Evolutionary conservation across 2,329 filamentous ascomycete genomes (phyloP).

Genomic region (Blastomyces parvus): DNA sequence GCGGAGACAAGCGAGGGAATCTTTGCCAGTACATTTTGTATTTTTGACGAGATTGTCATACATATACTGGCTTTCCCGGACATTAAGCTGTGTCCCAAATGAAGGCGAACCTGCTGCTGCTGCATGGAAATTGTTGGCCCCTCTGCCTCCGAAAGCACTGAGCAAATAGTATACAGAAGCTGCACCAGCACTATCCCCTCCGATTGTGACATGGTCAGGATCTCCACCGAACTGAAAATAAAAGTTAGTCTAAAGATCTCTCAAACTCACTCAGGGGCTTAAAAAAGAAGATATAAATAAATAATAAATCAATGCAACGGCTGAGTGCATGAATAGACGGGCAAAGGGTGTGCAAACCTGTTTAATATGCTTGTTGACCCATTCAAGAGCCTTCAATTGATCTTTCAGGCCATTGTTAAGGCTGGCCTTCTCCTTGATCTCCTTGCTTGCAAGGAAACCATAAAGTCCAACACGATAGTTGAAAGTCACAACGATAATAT

Average conservation of each 20-base stretch:
- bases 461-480: constrained; percentile 70
- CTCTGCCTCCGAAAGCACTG: constrained; percentile 42
- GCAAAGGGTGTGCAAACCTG: constrained; percentile 26
- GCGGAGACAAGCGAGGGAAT: constrained; percentile 43
- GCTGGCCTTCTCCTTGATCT: constrained; percentile 42
- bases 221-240: constrained; percentile 55
- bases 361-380: constrained; percentile 57
- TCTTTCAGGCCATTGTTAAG: constrained; percentile 63
- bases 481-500: constrained; percentile 60
- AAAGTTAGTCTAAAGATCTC: not conserved
- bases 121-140: constrained; percentile 44
- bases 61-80: constrained; percentile 42
- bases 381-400: constrained; percentile 58
- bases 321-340: not conserved
- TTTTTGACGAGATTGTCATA: constrained; percentile 44
- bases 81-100: constrained; percentile 41
- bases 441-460: constrained; percentile 57
- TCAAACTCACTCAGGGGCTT: not conserved
- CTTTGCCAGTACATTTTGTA: constrained; percentile 36
- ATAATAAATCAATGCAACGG: too few species aligned
- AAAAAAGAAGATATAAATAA: not conserved
- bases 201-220: constrained; percentile 56
- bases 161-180: constrained; percentile 56
- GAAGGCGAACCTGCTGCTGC: constrained; percentile 47
- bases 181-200: constrained; percentile 59